phyloP scores from a whole-genome alignment of 2,329 filamentous ascomycete species.

The Cladosporium sp. region DNA sequence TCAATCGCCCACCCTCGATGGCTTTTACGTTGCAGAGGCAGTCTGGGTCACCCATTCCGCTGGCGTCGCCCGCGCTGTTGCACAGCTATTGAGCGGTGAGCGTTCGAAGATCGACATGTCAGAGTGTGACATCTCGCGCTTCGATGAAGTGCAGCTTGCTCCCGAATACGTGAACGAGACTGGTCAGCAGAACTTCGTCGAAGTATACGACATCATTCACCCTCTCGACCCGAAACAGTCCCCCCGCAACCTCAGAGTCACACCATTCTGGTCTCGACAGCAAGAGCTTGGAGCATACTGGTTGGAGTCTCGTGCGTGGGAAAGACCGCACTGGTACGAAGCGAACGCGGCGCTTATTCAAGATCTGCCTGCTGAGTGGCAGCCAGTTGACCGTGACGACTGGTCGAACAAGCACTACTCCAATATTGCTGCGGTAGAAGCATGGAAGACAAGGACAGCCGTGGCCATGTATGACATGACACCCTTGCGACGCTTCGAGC shows the following conservation, averaged over 20 bases:
- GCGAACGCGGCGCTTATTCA: constrained; percentile 51
- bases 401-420: constrained; percentile 58
- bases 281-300: constrained; percentile 55
- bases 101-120: constrained; percentile 53
- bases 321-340: constrained; percentile 61
- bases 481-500: constrained; percentile 54
- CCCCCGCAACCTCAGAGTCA: constrained; percentile 55
- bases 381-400: constrained; percentile 51
- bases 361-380: constrained; percentile 52
- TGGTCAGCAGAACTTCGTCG: constrained; percentile 57
- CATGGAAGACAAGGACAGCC: constrained; percentile 61
- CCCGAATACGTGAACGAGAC: constrained; percentile 56
- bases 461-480: constrained; percentile 63
- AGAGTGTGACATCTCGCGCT: constrained; percentile 58
- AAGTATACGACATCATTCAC: constrained; percentile 62
- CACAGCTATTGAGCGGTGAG: constrained; percentile 55
- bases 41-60: constrained; percentile 66
- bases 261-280: constrained; percentile 55
- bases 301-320: constrained; percentile 58
- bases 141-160: constrained; percentile 58
- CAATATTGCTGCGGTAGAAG: constrained; percentile 56
- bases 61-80: constrained; percentile 58
- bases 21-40: constrained; percentile 62
- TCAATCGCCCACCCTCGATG: constrained; percentile 54
- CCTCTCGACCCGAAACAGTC: constrained; percentile 55